These are phyloP conservation scores for Ustilago loliicola DNA, from an alignment of 1,284 basidiomycete species.

Conservation along the genomic window DNA sequence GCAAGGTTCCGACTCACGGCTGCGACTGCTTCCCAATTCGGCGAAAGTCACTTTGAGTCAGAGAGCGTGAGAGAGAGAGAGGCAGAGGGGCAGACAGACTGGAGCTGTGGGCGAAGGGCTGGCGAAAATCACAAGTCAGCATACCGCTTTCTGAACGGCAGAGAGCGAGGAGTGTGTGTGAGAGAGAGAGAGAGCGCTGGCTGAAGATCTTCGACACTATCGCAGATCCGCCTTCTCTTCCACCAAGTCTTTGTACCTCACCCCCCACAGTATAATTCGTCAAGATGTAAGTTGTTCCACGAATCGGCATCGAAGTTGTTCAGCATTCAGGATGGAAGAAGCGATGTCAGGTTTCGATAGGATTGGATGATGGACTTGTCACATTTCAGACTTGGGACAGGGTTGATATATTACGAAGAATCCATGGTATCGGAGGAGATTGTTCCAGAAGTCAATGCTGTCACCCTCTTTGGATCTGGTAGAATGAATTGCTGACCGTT, in stretches of 20 bases:
- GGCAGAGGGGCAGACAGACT: too few relatives aligned
- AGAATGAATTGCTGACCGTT: too few relatives aligned
- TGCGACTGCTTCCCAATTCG: background rate
- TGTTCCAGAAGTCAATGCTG: too few relatives aligned
- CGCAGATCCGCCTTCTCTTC: conserved; percentile 31
- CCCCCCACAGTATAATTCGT: conserved; percentile 45
- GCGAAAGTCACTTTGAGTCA: background rate
- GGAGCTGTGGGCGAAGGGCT: background rate
- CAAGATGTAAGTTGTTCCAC: conserved; percentile 50
- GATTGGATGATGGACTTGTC: too few relatives aligned
- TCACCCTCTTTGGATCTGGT: too few relatives aligned
- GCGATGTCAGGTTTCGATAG: too few relatives aligned
- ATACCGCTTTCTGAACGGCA: conserved; percentile 13
- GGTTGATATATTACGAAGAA: too few relatives aligned
- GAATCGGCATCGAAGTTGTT: background rate
- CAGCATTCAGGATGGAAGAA: background rate
- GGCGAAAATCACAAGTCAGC: background rate
- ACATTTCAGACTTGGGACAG: too few relatives aligned
- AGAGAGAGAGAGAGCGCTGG: conserved; percentile 2
- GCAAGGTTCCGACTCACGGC: too few relatives aligned
- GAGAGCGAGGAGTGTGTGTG: background rate
- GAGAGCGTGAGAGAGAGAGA: background rate
- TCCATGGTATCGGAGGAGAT: too few relatives aligned
- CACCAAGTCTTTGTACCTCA: conserved; percentile 52
- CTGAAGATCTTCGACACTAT: conserved; percentile 41